phyloP scores from a whole-genome alignment of 2,329 filamentous ascomycete genomes.

The Stachybotrys chartarum region DNA sequence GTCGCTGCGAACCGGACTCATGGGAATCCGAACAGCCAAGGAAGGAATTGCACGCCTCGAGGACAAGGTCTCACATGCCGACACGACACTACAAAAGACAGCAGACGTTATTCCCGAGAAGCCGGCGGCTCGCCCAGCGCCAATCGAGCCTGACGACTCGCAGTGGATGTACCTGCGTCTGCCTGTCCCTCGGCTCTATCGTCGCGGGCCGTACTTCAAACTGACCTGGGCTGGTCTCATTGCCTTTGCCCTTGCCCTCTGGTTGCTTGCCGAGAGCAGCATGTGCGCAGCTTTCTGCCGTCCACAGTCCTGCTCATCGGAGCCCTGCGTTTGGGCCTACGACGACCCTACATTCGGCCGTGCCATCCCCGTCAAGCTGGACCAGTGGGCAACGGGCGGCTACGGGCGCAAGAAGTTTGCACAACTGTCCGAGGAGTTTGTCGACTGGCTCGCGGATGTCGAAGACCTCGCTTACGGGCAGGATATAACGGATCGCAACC shows the following conservation, averaged over 20 bases:
- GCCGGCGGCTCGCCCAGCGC: background rate
- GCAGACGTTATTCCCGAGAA: constrained; percentile 1
- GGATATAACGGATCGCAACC: constrained; percentile 36
- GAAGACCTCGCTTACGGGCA: constrained; percentile 37
- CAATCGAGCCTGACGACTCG: constrained; percentile 8
- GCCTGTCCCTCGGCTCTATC: constrained; percentile 40
- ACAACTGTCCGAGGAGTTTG: constrained; percentile 32
- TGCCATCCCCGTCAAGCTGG: constrained; percentile 54
- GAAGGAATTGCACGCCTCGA: constrained; percentile 53
- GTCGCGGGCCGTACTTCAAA: constrained; percentile 32
- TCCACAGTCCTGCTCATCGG: constrained; percentile 39
- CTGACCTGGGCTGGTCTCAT: constrained; percentile 42
- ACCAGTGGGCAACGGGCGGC: constrained; percentile 53
- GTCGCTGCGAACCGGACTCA: constrained; percentile 41
- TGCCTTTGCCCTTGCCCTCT: constrained; percentile 36
- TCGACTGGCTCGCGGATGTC: constrained; percentile 40
- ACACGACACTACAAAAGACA: constrained; percentile 13
- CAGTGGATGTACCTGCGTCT: constrained; percentile 31
- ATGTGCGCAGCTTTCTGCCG: constrained; percentile 50
- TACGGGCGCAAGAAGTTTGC: constrained; percentile 32
- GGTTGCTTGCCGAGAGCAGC: constrained; percentile 46
- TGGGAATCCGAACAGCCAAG: constrained; percentile 46
- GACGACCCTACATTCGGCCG: constrained; percentile 54
- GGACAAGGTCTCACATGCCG: constrained; percentile 37
- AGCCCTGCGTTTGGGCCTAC: constrained; percentile 46